Percentiles rank a stretch among this genome's conserved stretches.
Evolutionary conservation across 805 yeast species (phyloP).

Genomic region (Sugiyamaella boreocaroliniensis): DNA sequence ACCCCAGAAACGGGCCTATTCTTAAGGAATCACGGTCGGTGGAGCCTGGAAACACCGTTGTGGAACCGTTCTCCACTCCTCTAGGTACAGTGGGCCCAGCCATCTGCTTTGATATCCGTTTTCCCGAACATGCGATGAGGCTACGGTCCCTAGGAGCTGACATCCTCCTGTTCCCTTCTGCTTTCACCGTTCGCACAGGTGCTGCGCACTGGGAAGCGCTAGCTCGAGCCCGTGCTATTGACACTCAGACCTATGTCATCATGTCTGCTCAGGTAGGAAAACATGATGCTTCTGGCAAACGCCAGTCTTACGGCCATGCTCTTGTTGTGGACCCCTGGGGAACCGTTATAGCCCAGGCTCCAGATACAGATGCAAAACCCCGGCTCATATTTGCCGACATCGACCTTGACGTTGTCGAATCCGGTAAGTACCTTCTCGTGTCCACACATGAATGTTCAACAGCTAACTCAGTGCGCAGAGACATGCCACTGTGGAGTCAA

Average conservation of each 20-base stretch:
- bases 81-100: conserved; percentile 40
- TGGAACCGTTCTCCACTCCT: conserved; percentile 52
- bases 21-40: conserved; percentile 72
- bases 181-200: conserved; percentile 89
- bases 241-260: conserved; percentile 77
- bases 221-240: conserved; percentile 80
- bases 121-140: conserved; percentile 70
- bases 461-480: conserved; percentile 39
- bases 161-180: conserved; percentile 77
- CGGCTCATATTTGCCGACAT: conserved; percentile 60
- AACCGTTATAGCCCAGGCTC: conserved; percentile 52
- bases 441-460: neutral
- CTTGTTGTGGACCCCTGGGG: conserved; percentile 94
- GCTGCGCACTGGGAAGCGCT: conserved; percentile 81
- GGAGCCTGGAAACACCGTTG: conserved; percentile 60
- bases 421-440: conserved; percentile 18
- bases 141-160: conserved; percentile 67
- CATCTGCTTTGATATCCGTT: conserved; percentile 75
- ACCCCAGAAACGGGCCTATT: conserved; percentile 63
- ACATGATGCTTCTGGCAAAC: conserved; percentile 50
- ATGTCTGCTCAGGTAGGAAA: conserved; percentile 85
- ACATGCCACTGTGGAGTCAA: conserved; percentile 76
- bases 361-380: conserved; percentile 39
- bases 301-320: conserved; percentile 83
- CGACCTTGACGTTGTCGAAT: conserved; percentile 43